Base-by-base conservation (phyloP, 225 moss, liverwort and hornwort species). In the Marchantia paleacea region DNA sequence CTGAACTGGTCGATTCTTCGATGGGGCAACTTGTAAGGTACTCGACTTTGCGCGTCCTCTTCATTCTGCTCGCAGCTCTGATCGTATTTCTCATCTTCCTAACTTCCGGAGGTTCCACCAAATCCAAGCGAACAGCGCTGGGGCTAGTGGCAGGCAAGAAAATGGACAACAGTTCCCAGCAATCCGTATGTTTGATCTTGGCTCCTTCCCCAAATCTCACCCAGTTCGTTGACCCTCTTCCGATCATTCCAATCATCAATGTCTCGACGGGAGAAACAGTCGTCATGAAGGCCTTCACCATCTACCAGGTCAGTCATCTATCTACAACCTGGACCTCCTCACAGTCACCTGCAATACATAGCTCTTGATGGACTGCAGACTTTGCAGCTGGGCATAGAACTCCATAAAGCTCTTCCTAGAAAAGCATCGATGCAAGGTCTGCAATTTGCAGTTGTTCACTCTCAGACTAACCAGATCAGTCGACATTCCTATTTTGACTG, bases 211-310 rank as follows among this genome's bases (percentile, higher is more conserved):
- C 92, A 13, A 70, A 48, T 3, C 26, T 92, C 29, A 68, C 83
- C 82, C 82, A 72, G 24, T 94, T 92, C 63, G 92, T 94, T 7
- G 91, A 94, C 55, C 16, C 73, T 22, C 77, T 94, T 6, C 85
- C 90, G 0, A 86, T 76, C 9, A 55, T 79, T 12, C 80, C 85
- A 22, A 87, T 85, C 28, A 87, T 91, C 49, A 84, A 91, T 79
- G 84, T 93, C 72, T 6, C 77, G 10, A 89, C 92, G 70, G 83
- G 82, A 53, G 25, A 28, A 25, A 77, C 49, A 75, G 81, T 83
- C 47, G 78, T 83, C 25, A 19, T 86, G 77, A 75, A 64, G 78
- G 83, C 70, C 22, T 81, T 61, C 60, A 78, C 78, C 64, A 78
- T 79, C 48, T 30, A 26, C 9, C 86, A 80, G 83, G 83, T 86